Percentiles rank a stretch among this genome's conserved stretches.
These are phyloP conservation scores for Clohesyomyces aquaticus DNA, from an alignment of 495 filamentous ascomycete genomes.

Conservation along the genomic window DNA sequence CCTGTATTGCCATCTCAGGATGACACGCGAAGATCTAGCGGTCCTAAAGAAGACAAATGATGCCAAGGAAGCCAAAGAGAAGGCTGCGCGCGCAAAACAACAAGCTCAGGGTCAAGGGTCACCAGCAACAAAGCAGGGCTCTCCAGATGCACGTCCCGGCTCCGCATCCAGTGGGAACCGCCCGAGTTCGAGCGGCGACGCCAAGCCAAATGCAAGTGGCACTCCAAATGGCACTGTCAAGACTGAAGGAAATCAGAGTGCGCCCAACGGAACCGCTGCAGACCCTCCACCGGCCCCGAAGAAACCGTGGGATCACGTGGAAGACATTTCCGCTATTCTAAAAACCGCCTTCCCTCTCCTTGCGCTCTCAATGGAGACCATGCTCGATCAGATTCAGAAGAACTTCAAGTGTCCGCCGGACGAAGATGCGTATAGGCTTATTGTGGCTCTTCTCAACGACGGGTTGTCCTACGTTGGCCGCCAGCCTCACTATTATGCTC, in stretches of 20 bases:
- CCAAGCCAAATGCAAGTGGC: conserved; percentile 47
- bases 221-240: conserved; percentile 36
- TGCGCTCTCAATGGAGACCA: conserved; percentile 97
- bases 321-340: conserved; percentile 89
- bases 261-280: conserved; percentile 31
- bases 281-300: conserved; percentile 51
- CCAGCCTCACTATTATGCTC: conserved; percentile 79
- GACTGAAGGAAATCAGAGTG: conserved; percentile 28
- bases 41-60: conserved; percentile 88
- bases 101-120: not conserved
- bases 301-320: conserved; percentile 89
- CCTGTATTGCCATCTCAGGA: conserved; percentile 90
- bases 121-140: conserved; percentile 42
- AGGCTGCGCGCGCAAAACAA: conserved; percentile 53
- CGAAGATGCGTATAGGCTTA: conserved; percentile 97
- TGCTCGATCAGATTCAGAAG: conserved; percentile 98
- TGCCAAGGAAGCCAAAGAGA: conserved; percentile 70
- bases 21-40: conserved; percentile 91
- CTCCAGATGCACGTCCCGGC: conserved; percentile 45
- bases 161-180: conserved; percentile 48
- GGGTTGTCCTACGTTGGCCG: conserved; percentile 85
- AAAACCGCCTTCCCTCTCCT: conserved; percentile 96
- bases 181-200: conserved; percentile 58
- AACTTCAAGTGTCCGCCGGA: conserved; percentile 98
- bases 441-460: conserved; percentile 94